Conservation (phyloP, 352 stramenopile genomes). For the Pythium phragmitis region DNA sequence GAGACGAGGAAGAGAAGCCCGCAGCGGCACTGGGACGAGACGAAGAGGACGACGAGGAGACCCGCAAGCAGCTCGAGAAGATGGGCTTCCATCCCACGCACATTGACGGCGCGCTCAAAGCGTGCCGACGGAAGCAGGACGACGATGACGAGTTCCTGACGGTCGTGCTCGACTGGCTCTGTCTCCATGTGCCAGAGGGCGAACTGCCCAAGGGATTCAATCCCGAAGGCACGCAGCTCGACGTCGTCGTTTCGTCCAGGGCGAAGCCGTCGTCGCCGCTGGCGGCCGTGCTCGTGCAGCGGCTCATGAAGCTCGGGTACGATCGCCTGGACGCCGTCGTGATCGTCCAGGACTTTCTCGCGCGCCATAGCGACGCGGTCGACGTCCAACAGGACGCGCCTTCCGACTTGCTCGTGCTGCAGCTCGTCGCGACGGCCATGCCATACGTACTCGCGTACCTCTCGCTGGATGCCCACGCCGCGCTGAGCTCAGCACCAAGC, state of each 20-base stretch:
- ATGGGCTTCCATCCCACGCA: conserved; percentile 61
- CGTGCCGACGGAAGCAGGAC: conserved; percentile 27
- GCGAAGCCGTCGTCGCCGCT: conserved; percentile 22
- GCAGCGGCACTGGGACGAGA: conserved; percentile 18
- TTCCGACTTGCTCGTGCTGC: conserved; percentile 37
- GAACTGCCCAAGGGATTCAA: conserved; percentile 86
- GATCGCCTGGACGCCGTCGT: conserved; percentile 51
- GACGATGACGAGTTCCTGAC: conserved; percentile 38
- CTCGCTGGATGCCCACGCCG: background rate
- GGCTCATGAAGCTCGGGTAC: conserved; percentile 81
- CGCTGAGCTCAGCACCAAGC: background rate
- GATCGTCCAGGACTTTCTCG: conserved; percentile 45
- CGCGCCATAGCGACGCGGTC: background rate
- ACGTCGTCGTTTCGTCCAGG: conserved; percentile 52
- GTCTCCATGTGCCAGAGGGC: conserved; percentile 68
- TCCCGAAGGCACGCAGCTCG: conserved; percentile 86
- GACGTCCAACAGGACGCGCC: conserved; percentile 34
- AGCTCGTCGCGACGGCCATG: conserved; percentile 41
- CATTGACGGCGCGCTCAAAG: conserved; percentile 45
- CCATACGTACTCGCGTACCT: conserved; percentile 45
- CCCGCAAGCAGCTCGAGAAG: conserved; percentile 35
- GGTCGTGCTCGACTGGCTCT: conserved; percentile 77
- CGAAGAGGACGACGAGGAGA: conserved; percentile 26
- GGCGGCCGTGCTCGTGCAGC: conserved; percentile 50
- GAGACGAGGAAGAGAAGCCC: conserved; percentile 5